phyloP scores from a whole-genome alignment of 2,329 filamentous ascomycete species.

The Ceratocystis destructans region DNA sequence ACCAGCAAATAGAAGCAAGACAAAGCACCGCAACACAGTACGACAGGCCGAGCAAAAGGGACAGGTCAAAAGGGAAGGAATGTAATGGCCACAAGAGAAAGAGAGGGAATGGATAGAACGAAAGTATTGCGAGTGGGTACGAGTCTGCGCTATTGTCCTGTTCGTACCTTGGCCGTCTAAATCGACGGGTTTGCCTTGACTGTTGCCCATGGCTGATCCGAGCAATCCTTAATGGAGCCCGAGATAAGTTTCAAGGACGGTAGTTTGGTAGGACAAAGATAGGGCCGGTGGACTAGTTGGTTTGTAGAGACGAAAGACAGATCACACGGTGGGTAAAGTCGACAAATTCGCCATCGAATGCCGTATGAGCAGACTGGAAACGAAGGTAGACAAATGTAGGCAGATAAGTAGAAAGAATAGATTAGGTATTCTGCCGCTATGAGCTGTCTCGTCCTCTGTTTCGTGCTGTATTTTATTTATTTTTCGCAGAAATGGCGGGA shows the following conservation, averaged over 20 bases:
- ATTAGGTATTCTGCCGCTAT: too few relatives aligned
- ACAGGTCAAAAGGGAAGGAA: background rate
- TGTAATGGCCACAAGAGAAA: background rate
- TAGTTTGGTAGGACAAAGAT: background rate
- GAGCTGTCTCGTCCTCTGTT: too few relatives aligned
- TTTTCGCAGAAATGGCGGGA: background rate
- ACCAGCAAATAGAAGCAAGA: background rate
- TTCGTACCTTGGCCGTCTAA: conserved; percentile 75
- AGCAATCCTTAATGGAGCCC: background rate
- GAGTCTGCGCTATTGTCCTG: background rate
- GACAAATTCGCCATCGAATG: background rate
- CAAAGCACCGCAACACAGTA: background rate
- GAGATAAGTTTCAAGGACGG: background rate
- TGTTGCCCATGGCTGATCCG: conserved; percentile 57
- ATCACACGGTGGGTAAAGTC: background rate
- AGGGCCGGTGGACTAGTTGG: background rate
- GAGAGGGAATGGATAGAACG: background rate
- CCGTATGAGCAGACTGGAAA: background rate
- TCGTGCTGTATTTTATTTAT: too few relatives aligned
- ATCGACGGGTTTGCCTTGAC: conserved; percentile 83
- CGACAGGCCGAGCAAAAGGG: background rate
- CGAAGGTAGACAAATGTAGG: too few relatives aligned
- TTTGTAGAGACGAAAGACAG: background rate
- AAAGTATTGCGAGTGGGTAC: background rate
- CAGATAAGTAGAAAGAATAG: background rate